Evolutionary conservation across 2,329 filamentous ascomycete genomes (phyloP).

Genomic region (Verticillium klebahnii): DNA sequence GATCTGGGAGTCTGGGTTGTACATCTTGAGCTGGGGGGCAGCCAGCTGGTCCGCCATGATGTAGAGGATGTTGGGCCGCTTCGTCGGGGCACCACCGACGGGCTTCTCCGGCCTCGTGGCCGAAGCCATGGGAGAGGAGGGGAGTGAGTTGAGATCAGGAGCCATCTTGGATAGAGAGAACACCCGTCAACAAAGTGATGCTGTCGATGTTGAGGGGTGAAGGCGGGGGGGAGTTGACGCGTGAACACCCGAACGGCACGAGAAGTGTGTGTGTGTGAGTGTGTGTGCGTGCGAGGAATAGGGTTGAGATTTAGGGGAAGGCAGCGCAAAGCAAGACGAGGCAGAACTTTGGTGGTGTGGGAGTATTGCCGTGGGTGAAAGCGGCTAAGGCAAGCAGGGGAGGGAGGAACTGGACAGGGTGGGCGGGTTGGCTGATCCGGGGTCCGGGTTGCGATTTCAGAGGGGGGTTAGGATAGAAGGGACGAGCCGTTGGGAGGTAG

Average conservation of each 20-base stretch:
- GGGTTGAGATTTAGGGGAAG: background rate
- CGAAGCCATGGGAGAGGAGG: constrained; percentile 42
- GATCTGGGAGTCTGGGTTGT: constrained; percentile 84
- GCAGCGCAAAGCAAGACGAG: background rate
- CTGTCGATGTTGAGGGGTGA: background rate
- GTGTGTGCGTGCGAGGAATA: background rate
- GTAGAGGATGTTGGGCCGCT: constrained; percentile 52
- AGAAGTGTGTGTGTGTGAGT: background rate
- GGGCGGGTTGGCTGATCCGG: background rate
- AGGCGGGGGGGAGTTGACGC: background rate
- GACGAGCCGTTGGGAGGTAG: background rate
- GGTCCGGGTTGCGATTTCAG: background rate
- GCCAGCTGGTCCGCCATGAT: constrained; percentile 97
- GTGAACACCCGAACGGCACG: background rate
- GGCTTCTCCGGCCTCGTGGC: constrained; percentile 7
- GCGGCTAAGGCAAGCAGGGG: background rate
- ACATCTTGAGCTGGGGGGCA: constrained; percentile 85
- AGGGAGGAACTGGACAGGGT: background rate
- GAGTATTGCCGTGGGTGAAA: background rate
- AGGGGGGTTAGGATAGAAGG: background rate
- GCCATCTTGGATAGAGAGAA: constrained; percentile 46
- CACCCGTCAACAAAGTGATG: background rate
- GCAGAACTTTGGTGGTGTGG: background rate
- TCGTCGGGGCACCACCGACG: constrained; percentile 15
- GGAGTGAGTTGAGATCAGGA: constrained; percentile 70